Evolutionary conservation across 305 asterid species (phyloP).

Genomic region (Fraxinus dipetala): DNA sequence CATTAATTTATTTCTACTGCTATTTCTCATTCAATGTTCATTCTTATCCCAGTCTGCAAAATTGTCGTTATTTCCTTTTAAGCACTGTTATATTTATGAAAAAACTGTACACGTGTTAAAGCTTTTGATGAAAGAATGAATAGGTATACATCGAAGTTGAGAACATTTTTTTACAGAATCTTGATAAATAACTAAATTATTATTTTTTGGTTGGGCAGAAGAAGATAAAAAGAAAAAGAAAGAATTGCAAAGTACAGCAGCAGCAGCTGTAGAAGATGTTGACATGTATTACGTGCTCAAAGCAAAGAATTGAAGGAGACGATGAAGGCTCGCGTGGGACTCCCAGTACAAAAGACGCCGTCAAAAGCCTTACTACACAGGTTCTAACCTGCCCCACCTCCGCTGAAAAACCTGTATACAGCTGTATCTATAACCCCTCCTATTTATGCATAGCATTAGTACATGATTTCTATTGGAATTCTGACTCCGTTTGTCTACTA

Average conservation of each 20-base stretch:
- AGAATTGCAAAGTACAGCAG: not conserved
- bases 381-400: constrained; percentile 37
- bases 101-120: not conserved
- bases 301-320: constrained; percentile 47
- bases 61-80: not conserved
- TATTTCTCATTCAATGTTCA: constrained; percentile 28
- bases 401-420: not conserved
- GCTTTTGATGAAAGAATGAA: not conserved
- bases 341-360: constrained; percentile 88
- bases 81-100: not conserved
- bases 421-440: not conserved
- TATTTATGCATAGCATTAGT: not conserved
- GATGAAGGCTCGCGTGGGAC: constrained; percentile 90
- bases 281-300: constrained; percentile 92
- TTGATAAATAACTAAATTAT: not conserved
- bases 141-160: not conserved
- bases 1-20: constrained; percentile 33
- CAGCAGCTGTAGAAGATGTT: constrained; percentile 42
- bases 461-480: not conserved
- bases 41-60: not conserved
- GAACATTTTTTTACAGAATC: not conserved
- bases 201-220: constrained; percentile 16
- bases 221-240: not conserved
- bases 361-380: constrained; percentile 98
- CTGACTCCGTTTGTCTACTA: too few relatives aligned